These are phyloP conservation scores for Penstemon eatonii DNA, from an alignment of 257 asterid species.

Conservation along the genomic window DNA sequence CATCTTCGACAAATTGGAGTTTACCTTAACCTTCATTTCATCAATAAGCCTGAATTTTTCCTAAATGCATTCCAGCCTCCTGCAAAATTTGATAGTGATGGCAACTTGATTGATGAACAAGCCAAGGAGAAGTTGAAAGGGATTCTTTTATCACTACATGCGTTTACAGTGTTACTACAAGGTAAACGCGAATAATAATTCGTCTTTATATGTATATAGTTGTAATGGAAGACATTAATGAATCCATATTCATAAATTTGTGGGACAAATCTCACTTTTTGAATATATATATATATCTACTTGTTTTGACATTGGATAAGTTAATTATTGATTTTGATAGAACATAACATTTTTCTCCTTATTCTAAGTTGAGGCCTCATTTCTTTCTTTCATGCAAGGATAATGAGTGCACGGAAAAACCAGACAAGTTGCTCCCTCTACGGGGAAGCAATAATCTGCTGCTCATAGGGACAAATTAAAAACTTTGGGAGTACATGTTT, in stretches of 20 bases:
- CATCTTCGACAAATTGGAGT: constrained; percentile 90
- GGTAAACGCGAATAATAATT: constrained; percentile 37
- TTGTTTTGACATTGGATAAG: neutral
- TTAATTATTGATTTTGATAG: neutral
- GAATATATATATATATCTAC: neutral
- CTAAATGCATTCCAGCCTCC: constrained; percentile 64
- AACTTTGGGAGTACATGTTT: too few species aligned
- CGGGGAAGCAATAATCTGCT: too few species aligned
- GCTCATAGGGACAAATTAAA: too few species aligned
- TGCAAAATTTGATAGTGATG: constrained; percentile 60
- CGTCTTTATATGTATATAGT: neutral
- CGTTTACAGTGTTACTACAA: constrained; percentile 58
- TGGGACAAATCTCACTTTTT: neutral
- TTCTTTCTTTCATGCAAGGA: too few species aligned
- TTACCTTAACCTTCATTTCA: constrained; percentile 79
- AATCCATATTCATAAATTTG: neutral
- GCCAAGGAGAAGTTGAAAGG: constrained; percentile 50
- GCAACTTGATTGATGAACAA: constrained; percentile 64
- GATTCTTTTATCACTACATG: constrained; percentile 54
- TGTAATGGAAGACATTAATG: neutral
- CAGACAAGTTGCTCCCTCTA: too few species aligned
- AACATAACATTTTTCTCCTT: neutral
- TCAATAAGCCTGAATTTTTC: constrained; percentile 81
- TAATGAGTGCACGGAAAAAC: too few species aligned
- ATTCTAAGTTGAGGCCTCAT: too few species aligned